Evolutionary conservation across 2,329 filamentous ascomycete species (phyloP).

Genomic region (Cordyceps militaris): DNA sequence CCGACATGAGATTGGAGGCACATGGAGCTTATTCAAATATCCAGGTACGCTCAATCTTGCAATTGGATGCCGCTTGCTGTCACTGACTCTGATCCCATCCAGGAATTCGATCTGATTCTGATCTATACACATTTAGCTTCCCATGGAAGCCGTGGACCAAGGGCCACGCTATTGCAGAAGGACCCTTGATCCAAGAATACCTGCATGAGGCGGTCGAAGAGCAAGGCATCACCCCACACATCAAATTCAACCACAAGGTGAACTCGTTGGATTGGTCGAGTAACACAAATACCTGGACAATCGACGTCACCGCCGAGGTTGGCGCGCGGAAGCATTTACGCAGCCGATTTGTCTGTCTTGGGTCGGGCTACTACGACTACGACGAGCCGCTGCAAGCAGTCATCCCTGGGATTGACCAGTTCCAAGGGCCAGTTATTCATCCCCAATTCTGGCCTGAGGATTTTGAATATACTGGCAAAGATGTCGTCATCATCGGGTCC

Average conservation of each 20-base stretch:
- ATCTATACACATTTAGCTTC: conserved; percentile 58
- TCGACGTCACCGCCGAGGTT: neutral
- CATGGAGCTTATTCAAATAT: conserved; percentile 73
- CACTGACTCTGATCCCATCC: neutral
- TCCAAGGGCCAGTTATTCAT: conserved; percentile 45
- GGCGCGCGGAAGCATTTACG: conserved; percentile 23
- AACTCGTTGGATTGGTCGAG: conserved; percentile 22
- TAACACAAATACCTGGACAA: conserved; percentile 15
- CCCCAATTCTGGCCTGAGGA: conserved; percentile 69
- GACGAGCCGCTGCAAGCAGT: conserved; percentile 45
- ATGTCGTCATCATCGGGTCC: conserved; percentile 58
- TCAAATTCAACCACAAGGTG: conserved; percentile 45
- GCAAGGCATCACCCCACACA: conserved; percentile 48
- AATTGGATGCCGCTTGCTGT: neutral
- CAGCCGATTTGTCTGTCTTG: conserved; percentile 48
- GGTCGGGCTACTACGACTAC: conserved; percentile 62
- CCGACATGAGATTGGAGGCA: conserved; percentile 61
- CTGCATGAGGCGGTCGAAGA: conserved; percentile 42
- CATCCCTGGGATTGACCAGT: conserved; percentile 36
- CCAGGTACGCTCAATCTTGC: conserved; percentile 31
- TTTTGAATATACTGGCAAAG: conserved; percentile 57
- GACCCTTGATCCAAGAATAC: conserved; percentile 46
- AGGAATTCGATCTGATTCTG: conserved; percentile 59
- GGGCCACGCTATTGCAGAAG: conserved; percentile 42
- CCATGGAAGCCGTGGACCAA: conserved; percentile 62